Evolutionary conservation across 768 basidiomycete species (phyloP).

Genomic region (Lenzites betulinus): DNA sequence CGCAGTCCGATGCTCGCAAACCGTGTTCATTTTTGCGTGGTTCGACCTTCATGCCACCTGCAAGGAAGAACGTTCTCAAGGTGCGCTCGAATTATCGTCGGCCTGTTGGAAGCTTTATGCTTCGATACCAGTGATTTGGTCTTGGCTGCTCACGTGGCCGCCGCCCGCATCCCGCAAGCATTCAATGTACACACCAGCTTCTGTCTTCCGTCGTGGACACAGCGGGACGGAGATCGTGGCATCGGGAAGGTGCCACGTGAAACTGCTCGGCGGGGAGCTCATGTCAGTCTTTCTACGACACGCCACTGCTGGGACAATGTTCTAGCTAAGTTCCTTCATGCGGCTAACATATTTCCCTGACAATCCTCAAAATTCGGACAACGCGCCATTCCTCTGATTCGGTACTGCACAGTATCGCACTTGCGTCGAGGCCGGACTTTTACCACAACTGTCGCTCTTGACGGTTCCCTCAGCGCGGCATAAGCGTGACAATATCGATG

Average conservation of each 20-base stretch:
- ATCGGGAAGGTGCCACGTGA: too few species aligned
- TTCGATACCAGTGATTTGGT: slow-evolving; percentile 15
- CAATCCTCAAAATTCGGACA: too few species aligned
- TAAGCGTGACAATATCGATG: neutral
- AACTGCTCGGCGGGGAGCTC: too few species aligned
- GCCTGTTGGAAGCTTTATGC: slow-evolving; percentile 18
- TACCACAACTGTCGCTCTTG: slow-evolving; percentile 1
- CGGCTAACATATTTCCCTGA: too few species aligned
- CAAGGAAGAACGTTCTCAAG: slow-evolving; percentile 13
- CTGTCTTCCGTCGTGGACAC: slow-evolving; percentile 7
- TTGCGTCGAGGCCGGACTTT: neutral
- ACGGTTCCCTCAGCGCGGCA: slow-evolving; percentile 1
- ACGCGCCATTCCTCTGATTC: too few species aligned
- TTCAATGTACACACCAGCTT: slow-evolving; percentile 5
- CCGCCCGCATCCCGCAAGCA: neutral
- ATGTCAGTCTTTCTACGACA: too few species aligned
- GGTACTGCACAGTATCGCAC: too few species aligned
- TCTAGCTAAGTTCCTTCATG: too few species aligned
- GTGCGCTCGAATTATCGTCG: slow-evolving; percentile 1
- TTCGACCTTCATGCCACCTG: neutral
- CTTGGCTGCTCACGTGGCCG: slow-evolving; percentile 5
- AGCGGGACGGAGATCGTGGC: slow-evolving; percentile 5
- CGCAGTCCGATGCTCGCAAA: neutral
- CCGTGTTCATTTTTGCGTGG: neutral
- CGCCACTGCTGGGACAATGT: too few species aligned